Evolutionary conservation across 1,284 basidiomycete genomes (phyloP), one percentile per base, ranked within the genome.

Genomic region (Pyrrhoderma lamaoense): DNA sequence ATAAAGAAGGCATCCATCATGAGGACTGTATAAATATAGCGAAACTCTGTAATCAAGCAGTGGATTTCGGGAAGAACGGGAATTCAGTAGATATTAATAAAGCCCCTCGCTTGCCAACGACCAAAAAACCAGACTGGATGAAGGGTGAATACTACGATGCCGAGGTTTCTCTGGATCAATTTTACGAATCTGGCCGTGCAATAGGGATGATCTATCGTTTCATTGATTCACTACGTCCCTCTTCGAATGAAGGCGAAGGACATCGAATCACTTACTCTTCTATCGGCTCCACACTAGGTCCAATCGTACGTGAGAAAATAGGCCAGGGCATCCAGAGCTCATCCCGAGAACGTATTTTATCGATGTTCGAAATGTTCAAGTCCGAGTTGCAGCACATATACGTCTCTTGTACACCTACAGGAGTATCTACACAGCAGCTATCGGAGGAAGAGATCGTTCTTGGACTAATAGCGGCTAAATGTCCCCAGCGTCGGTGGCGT

Each of bases 51-150:
- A 76, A 66, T 61, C 64, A 73, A 63, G 85, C 79, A 14, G 85
- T 85, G 19, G 85, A 85, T 65, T 92, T 79, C 63, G 77, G 76
- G 1, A 86, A 82, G 69, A 81, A 85, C 55, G 86, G 86, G 9
- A 75, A 75, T 25, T 74, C 78, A 1, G 82, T 87, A 8, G 68
- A 82, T 50, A 70, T 81, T 14, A 65, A 70, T 36, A 61, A 71
- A 1, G 57, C 70, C 69, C 64, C 86, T 67, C 45, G 65, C 54
- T 44, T 67, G 0, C 68, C 83, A 9, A 82, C 85, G 42, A 72
- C 70, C 16, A 77, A 72, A 62, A 88, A 84, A 60, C 86, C 86
- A 0, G 85, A 89, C 60, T 89, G 87, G 87, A 76, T 85, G 53
- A 71, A 74, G 48, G 77, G 79, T 9, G 86, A 89, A 60, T 75